A percentile compares a stretch with the other conserved stretches of the same genome.
These are phyloP conservation scores for Bidens hawaiensis DNA, from an alignment of 140 eudicot species.

Conservation along the genomic window DNA sequence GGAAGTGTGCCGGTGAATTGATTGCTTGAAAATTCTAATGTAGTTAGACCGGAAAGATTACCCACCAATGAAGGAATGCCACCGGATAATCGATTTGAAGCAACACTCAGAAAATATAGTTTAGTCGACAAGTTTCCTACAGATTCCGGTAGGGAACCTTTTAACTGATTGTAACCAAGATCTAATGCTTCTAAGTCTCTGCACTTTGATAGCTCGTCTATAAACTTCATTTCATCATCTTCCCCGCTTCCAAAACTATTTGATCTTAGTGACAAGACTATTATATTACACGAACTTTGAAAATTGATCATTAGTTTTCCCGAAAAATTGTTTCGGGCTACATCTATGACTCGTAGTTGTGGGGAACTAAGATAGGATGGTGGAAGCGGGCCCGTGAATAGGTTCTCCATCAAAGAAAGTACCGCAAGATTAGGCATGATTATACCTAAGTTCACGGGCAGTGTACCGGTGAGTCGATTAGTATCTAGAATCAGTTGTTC, in stretches of 20 bases:
- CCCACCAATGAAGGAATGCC: conserved; percentile 28
- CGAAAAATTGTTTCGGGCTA: not conserved
- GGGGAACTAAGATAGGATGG: conserved; percentile 11
- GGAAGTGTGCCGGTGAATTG: conserved; percentile 27
- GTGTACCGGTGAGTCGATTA: conserved; percentile 15
- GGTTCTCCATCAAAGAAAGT: conserved; percentile 5
- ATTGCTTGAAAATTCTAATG: conserved; percentile 13
- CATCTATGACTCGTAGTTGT: too few species aligned
- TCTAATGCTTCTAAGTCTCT: conserved; percentile 1
- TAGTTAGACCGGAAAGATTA: conserved; percentile 11
- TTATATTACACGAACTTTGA: not conserved
- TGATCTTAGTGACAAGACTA: not conserved
- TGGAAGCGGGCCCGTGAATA: conserved; percentile 27
- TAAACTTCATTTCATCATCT: conserved; percentile 8
- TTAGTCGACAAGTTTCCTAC: conserved; percentile 18
- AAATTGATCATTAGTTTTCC: not conserved
- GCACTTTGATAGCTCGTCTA: conserved; percentile 10
- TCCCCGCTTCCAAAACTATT: conserved; percentile 23
- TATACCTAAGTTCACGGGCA: conserved; percentile 16
- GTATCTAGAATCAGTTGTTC: not conserved
- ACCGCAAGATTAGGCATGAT: conserved; percentile 4
- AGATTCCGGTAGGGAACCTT: conserved; percentile 17
- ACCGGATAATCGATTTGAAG: conserved; percentile 25
- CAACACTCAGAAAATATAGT: conserved; percentile 3
- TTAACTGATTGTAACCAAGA: conserved; percentile 5